A percentile compares a stretch with the other conserved stretches of the same genome.
Evolutionary conservation across 148 eudicot genomes (phyloP).

Genomic region (Selenicereus undatus): DNA sequence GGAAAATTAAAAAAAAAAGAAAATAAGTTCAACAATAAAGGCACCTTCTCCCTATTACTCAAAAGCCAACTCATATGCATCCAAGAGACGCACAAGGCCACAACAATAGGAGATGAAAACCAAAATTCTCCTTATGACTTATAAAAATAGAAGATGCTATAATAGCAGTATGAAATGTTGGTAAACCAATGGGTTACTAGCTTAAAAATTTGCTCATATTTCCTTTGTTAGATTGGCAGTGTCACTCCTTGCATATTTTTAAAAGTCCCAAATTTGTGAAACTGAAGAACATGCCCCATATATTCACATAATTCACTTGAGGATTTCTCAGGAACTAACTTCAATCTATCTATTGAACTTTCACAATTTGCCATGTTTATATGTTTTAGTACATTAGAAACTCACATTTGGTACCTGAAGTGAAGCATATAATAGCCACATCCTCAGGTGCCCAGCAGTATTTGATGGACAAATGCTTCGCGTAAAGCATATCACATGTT

Average conservation of each 20-base stretch:
- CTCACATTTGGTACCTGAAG: constrained; percentile 56
- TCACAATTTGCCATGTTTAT: neutral
- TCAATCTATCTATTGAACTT: neutral
- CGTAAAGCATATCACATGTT: constrained; percentile 27
- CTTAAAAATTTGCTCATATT: neutral
- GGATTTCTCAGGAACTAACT: neutral
- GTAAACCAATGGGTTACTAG: neutral
- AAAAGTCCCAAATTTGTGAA: neutral
- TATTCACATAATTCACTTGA: neutral
- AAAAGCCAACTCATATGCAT: neutral
- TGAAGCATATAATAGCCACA: constrained; percentile 81
- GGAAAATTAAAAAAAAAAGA: too few species aligned
- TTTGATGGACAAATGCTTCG: constrained; percentile 29
- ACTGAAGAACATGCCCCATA: neutral
- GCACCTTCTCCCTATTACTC: neutral
- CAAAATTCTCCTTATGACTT: neutral
- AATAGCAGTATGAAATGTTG: neutral
- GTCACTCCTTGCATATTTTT: neutral
- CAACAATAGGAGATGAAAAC: neutral
- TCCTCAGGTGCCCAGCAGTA: constrained; percentile 58
- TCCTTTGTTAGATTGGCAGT: neutral
- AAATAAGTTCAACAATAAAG: neutral
- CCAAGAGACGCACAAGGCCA: neutral
- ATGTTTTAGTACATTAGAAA: neutral
- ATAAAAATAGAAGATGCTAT: neutral